phyloP scores from a whole-genome alignment of 179 eudicot genomes.

The Dionaea muscipula region DNA sequence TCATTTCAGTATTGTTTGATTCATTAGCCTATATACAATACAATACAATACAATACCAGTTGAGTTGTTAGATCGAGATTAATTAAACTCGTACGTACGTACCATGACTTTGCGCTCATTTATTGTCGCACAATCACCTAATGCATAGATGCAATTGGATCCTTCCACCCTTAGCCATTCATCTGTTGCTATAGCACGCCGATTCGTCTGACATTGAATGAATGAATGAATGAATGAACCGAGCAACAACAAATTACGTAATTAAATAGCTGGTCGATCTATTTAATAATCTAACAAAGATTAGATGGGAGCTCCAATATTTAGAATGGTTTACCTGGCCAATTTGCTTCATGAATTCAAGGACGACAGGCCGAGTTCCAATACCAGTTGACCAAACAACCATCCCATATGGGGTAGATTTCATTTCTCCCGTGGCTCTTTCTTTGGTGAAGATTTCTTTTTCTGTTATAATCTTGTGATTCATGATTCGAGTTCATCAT shows the following conservation, averaged over 20 bases:
- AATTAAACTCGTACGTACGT: conserved; percentile 1
- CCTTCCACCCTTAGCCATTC: conserved; percentile 85
- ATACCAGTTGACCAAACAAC: conserved; percentile 96
- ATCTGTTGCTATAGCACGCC: conserved; percentile 65
- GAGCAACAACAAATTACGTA: neutral
- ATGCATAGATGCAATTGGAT: conserved; percentile 41
- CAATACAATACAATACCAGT: no score
- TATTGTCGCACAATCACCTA: conserved; percentile 74
- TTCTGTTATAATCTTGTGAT: no score
- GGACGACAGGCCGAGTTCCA: conserved; percentile 80
- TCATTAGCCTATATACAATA: no score
- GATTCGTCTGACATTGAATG: conserved; percentile 24
- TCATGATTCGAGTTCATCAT: no score
- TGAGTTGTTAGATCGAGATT: no score
- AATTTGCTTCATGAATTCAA: conserved; percentile 79
- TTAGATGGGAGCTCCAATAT: conserved; percentile 49
- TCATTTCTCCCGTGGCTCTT: conserved; percentile 36
- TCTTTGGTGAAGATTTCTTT: conserved; percentile 72
- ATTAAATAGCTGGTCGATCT: neutral
- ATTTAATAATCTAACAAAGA: conserved; percentile 35
- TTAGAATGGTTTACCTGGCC: conserved; percentile 52
- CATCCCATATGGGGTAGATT: conserved; percentile 87
- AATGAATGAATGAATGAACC: neutral
- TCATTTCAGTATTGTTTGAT: neutral
- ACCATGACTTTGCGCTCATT: conserved; percentile 65